These are phyloP conservation scores for Candida pseudofarinosa DNA, from an alignment of 805 yeast genomes.

Conservation along the genomic window DNA sequence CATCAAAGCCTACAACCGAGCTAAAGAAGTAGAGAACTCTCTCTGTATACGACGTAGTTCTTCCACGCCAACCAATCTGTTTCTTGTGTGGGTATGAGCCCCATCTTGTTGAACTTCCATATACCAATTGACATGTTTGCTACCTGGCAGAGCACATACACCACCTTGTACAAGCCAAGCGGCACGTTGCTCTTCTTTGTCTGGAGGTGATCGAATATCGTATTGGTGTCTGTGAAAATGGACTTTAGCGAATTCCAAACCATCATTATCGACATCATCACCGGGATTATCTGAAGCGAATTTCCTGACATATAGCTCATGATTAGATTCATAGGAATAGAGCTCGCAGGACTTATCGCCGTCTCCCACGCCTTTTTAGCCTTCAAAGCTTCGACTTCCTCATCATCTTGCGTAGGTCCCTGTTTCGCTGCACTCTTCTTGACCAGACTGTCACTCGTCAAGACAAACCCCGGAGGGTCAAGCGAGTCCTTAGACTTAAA, in stretches of 20 bases:
- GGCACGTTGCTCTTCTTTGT: conserved; percentile 33
- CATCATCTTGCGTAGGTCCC: conserved; percentile 12
- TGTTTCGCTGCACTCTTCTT: conserved; percentile 1
- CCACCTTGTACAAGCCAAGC: conserved; percentile 21
- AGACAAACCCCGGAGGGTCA: background rate
- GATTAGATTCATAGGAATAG: conserved; percentile 81
- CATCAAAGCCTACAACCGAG: no score
- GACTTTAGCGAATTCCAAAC: conserved; percentile 76
- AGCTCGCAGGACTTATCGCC: conserved; percentile 76
- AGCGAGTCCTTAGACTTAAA: background rate
- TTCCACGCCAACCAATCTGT: conserved; percentile 96
- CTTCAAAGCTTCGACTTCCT: conserved; percentile 35
- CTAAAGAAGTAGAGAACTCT: conserved; percentile 4
- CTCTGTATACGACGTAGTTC: conserved; percentile 24
- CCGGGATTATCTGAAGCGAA: conserved; percentile 83
- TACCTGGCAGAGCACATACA: conserved; percentile 39
- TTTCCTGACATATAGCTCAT: conserved; percentile 95
- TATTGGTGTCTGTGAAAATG: conserved; percentile 50
- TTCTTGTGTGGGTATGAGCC: conserved; percentile 77
- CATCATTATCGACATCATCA: conserved; percentile 83
- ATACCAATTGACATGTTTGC: conserved; percentile 69
- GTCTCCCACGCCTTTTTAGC: conserved; percentile 80
- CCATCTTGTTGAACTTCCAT: conserved; percentile 85
- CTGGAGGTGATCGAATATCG: conserved; percentile 48
- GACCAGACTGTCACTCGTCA: conserved; percentile 1